Base-by-base conservation (phyloP, 1,284 basidiomycete genomes). In the Microbotryum intermedium region DNA sequence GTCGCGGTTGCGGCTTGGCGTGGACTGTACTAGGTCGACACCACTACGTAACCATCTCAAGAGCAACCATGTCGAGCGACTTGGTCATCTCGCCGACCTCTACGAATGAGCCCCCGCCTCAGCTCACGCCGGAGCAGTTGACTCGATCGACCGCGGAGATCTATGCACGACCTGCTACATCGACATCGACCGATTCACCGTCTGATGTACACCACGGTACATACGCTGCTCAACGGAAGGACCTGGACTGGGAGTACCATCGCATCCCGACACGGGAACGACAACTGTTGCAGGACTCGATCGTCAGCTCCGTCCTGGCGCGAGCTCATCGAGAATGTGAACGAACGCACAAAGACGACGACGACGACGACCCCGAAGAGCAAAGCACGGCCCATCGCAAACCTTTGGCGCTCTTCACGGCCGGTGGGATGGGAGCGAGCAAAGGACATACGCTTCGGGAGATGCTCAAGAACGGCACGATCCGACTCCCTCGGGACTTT, bases 191-290 rank as follows among this genome's bases (percentile, higher is more conserved):
- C 28, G 10, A 13, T 39, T n/a, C 10, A 48, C 26, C 46, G 56
- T 6, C 57, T 61, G 8, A 50, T 29, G 6, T 58, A 4, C 65
- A 67, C 28, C 56, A 56, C 50, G 65, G 65, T 0, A 45, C 56
- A 2, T 65, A 59, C 55, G 60, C 59, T 3, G 8, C 29, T 4
- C 49, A 58, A 13, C 58, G 70, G 8, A 54, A 57, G 6, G 16
- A 23, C 13, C 50, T 71, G 21, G 70, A 71, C 50, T 71, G 67
- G 64, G 42, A 56, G 1, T 71, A 70, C 55, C 70, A 71, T 53
- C 58, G 60, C 26, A 53, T 68, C 3, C 70, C 67, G 3, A 58
- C 47, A 1, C 58, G 60, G 23, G 47, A 43, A 10, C 58, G 70
- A 6, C 66, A 67, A 46, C 16, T 53, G 16, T 53, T 71, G 18